phyloP scores from a whole-genome alignment of 2,329 filamentous ascomycete species.

The Talaromyces sp. region DNA sequence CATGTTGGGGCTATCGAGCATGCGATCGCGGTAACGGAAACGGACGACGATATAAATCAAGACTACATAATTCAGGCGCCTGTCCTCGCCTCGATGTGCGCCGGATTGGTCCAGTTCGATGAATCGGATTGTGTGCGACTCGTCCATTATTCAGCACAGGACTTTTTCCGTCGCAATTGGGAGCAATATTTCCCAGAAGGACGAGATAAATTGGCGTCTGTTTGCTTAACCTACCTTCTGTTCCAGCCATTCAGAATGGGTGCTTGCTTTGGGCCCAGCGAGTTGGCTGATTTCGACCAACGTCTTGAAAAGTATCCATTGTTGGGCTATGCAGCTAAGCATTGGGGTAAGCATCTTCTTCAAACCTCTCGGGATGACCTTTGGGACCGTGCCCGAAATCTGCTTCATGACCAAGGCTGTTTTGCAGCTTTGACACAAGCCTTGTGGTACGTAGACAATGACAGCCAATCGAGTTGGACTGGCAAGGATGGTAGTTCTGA shows the following conservation, averaged over 20 bases:
- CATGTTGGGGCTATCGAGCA: slow-evolving; percentile 3
- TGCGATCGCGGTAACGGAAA: slow-evolving; percentile 1
- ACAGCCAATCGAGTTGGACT: neutral
- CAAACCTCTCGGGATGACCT: slow-evolving; percentile 1
- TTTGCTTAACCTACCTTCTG: neutral
- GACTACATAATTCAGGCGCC: neutral
- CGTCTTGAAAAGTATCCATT: neutral
- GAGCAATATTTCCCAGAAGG: slow-evolving; percentile 1
- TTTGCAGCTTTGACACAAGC: slow-evolving; percentile 3
- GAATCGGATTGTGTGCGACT: slow-evolving; percentile 2
- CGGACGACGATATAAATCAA: neutral
- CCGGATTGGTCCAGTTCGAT: neutral
- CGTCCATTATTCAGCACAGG: neutral
- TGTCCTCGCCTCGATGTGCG: slow-evolving; percentile 1
- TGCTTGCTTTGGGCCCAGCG: neutral
- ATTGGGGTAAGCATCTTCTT: neutral
- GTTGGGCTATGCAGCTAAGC: neutral
- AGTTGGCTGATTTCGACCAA: neutral
- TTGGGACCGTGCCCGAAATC: neutral
- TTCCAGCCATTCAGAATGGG: neutral
- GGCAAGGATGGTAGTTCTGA: slow-evolving; percentile 2
- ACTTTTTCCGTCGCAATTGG: slow-evolving; percentile 3
- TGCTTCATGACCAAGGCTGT: neutral
- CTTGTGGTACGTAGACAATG: slow-evolving; percentile 1
- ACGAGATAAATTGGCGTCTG: neutral